Evolutionary conservation across 2,329 filamentous ascomycete genomes (phyloP).

Genomic region (Neonectria neomacrospora): DNA sequence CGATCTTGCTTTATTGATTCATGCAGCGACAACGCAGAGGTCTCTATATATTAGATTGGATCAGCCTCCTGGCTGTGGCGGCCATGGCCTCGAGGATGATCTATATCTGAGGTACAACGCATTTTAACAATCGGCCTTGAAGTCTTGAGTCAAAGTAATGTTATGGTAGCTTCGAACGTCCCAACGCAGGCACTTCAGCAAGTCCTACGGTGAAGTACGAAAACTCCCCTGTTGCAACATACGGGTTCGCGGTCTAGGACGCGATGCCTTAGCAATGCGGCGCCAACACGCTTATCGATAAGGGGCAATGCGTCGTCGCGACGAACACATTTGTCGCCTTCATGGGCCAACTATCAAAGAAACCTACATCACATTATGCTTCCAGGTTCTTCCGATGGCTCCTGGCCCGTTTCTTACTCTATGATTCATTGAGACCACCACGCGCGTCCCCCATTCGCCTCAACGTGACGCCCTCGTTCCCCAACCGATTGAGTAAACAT

Average conservation of each 20-base stretch:
- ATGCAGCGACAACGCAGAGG: neutral
- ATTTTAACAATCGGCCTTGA: neutral
- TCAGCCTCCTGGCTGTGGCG: neutral
- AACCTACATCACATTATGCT: constrained; percentile 7
- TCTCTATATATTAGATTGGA: neutral
- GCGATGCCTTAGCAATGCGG: constrained; percentile 25
- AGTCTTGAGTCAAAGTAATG: neutral
- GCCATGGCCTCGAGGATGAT: neutral
- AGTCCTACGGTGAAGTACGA: too few relatives aligned
- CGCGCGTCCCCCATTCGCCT: constrained; percentile 8
- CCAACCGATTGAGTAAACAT: constrained; percentile 33
- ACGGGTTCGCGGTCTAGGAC: neutral
- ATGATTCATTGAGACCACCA: constrained; percentile 11
- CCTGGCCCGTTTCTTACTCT: neutral
- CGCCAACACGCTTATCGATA: constrained; percentile 35
- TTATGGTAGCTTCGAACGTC: neutral
- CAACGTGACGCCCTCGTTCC: constrained; percentile 1
- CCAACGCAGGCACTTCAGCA: neutral
- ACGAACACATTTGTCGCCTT: constrained; percentile 24
- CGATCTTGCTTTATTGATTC: neutral
- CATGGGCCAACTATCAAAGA: constrained; percentile 8
- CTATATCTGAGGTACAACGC: neutral
- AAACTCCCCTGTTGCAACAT: neutral
- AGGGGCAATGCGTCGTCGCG: constrained; percentile 15
- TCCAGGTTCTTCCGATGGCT: constrained; percentile 6